Evolutionary conservation across 2,329 filamentous ascomycete species (phyloP).

Genomic region (Neonectria faginata): DNA sequence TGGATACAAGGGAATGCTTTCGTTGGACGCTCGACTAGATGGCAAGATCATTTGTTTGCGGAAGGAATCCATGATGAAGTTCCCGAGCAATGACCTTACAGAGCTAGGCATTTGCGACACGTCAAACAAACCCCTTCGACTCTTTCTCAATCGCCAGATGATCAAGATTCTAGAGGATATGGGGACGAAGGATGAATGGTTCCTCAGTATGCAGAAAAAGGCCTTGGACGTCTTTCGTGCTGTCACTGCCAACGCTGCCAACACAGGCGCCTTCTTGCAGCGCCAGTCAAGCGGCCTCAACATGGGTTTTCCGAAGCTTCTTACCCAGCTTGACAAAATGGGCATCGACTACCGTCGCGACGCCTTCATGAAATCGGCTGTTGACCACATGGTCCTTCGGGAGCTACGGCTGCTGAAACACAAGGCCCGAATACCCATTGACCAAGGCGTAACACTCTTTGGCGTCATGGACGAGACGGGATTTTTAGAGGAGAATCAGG

Average conservation of each 20-base stretch:
- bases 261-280: conserved; percentile 75
- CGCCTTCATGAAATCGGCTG: conserved; percentile 74
- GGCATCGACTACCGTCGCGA: conserved; percentile 75
- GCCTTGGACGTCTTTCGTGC: conserved; percentile 70
- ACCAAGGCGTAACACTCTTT: conserved; percentile 79
- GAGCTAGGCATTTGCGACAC: conserved; percentile 80
- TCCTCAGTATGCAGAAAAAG: conserved; percentile 72
- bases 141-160: conserved; percentile 81
- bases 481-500: conserved; percentile 72
- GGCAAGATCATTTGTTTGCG: conserved; percentile 73
- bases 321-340: conserved; percentile 68
- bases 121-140: conserved; percentile 72
- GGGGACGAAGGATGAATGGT: conserved; percentile 67
- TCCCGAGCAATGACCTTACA: conserved; percentile 63
- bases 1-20: conserved; percentile 83
- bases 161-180: conserved; percentile 91
- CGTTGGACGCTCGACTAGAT: conserved; percentile 70
- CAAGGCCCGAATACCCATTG: conserved; percentile 78
- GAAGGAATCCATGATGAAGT: conserved; percentile 82
- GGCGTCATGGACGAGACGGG: conserved; percentile 87
- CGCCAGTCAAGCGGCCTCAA: conserved; percentile 69
- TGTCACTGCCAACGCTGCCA: conserved; percentile 68
- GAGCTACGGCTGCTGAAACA: conserved; percentile 82
- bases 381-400: conserved; percentile 77
- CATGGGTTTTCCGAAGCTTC: conserved; percentile 70